Percentiles rank a stretch among this genome's conserved stretches.
These are phyloP conservation scores for Benincasa hispida DNA, from an alignment of 306 rosid genomes.

Conservation along the genomic window DNA sequence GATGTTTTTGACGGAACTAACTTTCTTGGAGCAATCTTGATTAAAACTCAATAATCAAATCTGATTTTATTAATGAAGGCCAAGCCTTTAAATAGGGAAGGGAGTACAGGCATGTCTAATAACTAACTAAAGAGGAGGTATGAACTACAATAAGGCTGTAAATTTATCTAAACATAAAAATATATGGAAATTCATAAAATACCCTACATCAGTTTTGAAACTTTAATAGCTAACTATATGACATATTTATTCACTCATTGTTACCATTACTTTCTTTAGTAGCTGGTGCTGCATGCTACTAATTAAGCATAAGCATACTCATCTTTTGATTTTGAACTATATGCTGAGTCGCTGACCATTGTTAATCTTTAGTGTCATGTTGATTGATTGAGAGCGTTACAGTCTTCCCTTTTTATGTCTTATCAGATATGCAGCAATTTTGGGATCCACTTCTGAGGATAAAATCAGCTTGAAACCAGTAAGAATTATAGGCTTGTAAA, in stretches of 20 bases:
- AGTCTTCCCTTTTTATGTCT: slow-evolving; percentile 4
- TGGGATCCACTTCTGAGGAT: slow-evolving; percentile 64
- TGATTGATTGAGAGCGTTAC: slow-evolving; percentile 4
- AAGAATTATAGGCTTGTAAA: slow-evolving; percentile 6
- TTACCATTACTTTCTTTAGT: neutral
- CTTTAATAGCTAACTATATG: neutral
- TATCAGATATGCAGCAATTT: slow-evolving; percentile 83
- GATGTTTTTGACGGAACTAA: too few species aligned
- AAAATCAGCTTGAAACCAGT: slow-evolving; percentile 69
- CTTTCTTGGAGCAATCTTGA: too few species aligned
- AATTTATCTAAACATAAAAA: too few species aligned
- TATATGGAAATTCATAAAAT: too few species aligned
- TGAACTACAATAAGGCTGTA: too few species aligned
- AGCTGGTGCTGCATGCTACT: neutral
- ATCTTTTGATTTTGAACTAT: neutral
- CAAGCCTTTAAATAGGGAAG: too few species aligned
- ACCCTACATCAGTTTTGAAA: neutral
- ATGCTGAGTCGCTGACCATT: neutral
- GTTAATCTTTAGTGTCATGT: neutral
- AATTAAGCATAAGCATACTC: neutral
- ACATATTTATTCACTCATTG: neutral
- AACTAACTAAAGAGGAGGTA: too few species aligned
- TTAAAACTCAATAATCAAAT: too few species aligned
- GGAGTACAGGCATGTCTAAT: too few species aligned
- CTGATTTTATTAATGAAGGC: too few species aligned